Base-by-base conservation (phyloP, 495 filamentous ascomycete species). In the Sabuloglossum arenarium region DNA sequence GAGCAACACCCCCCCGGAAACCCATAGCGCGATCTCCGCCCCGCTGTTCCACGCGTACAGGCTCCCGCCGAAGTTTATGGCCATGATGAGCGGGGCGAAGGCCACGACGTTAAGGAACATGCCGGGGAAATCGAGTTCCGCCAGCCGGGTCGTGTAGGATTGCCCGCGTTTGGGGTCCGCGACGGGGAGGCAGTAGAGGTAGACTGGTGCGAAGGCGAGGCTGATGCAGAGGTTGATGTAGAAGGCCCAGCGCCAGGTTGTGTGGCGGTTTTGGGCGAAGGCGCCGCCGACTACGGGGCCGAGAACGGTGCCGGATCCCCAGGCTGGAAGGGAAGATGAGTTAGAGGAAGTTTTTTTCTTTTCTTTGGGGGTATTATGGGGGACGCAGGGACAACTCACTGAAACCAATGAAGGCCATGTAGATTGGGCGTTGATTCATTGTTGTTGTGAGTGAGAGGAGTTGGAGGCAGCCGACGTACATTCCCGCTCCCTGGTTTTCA, bases 191-290 rank as follows among this genome's bases (percentile, higher is more conserved):
- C 73, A 59, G 59, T 79, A 73, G 57, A 84, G 30, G 59, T 75
- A 82, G 32, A 76, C 66, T 0, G 80, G 81, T 0, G 72, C 68
- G 23, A 72, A 71, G 3, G 30, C 37, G 39, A 73, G 57, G 9
- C 74, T 77, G 23, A 85, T 66, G 37, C 68, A 62, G 16, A 85
- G 70, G 58, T 85, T 86, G 64, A 88, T 79, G 66, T 84, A 88
- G 62, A 87, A 86, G 25, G 77, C 77, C 81, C 78, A 82, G 9
- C 79, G 61, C 77, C 78, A 82, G 0, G 67, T 72, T 19, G 73
- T 73, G 19, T 52, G 52, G 42, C 64, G 70, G 53, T 75, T 47
- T 4, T 56, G 12, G 24, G 71, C 69, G 59, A 87, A 85, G 3
- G 74, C 75, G 27, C 80, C 81, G 6, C 81, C 80, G 45, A 85